Evolutionary conservation across 805 yeast species (phyloP).

Genomic region (Candida sithepensis): DNA sequence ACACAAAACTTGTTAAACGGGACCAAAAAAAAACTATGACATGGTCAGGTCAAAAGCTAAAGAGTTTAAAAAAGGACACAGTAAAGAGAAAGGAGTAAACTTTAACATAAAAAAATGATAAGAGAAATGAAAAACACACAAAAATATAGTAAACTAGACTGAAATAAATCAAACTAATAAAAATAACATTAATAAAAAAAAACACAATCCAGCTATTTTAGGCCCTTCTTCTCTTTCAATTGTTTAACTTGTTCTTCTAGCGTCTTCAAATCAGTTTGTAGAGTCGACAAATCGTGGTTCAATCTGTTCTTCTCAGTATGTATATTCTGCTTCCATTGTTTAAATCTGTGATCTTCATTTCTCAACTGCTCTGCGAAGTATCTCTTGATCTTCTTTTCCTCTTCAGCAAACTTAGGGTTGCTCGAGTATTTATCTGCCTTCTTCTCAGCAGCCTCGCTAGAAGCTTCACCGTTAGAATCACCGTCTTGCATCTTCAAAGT

Average conservation of each 20-base stretch:
- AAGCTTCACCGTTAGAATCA: slow-evolving; percentile 10
- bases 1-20: too few species aligned
- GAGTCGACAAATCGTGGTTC: slow-evolving; percentile 88
- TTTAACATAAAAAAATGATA: too few species aligned
- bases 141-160: too few species aligned
- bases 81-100: too few species aligned
- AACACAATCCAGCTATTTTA: slow-evolving; percentile 14
- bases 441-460: slow-evolving; percentile 16
- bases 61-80: too few species aligned
- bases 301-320: slow-evolving; percentile 92
- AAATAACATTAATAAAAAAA: slow-evolving; percentile 2
- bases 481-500: slow-evolving; percentile 56
- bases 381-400: slow-evolving; percentile 89
- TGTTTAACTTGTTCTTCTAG: slow-evolving; percentile 73
- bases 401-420: slow-evolving; percentile 94
- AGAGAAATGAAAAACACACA: too few species aligned
- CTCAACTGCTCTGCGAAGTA: slow-evolving; percentile 96
- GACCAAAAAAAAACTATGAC: background rate
- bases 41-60: too few species aligned
- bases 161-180: background rate
- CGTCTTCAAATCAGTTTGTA: slow-evolving; percentile 71
- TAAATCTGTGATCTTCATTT: slow-evolving; percentile 93
- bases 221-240: slow-evolving; percentile 52
- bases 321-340: slow-evolving; percentile 98
- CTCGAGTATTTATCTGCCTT: slow-evolving; percentile 38